Base-by-base conservation (phyloP, 257 asterid genomes). In the Anisodus tanguticus region DNA sequence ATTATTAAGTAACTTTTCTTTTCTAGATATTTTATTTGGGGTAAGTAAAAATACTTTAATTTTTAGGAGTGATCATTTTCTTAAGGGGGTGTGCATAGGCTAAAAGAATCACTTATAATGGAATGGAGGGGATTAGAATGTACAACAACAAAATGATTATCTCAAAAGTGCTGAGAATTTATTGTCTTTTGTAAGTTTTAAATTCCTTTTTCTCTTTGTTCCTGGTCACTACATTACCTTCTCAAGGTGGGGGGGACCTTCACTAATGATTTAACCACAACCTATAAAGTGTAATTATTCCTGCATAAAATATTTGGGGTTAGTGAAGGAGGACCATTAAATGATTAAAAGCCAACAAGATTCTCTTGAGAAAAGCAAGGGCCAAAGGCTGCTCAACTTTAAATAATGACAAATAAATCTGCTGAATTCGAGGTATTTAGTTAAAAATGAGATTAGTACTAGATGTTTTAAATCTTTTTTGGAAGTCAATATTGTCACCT, bases 211-310 rank as follows among this genome's bases (percentile, higher is more conserved):
- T 31, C 35, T 31, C 35, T 31, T 31, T 51, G 37, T 22, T 76
- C 19, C 4, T 26, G 8, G 64, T 76, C 64, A 13, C 3, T 51
- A 26, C 41, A 31, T 31, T 31, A 9, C 41, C 39, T 72, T 72
- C 19, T 47, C 19, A 19, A 6, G 16, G 62, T 76, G 37, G 81
- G 81, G 81, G 81, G 63, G 81, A 26, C 63, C 45, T 19, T 76
- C 0, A 12, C 13, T 76, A 39, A 76, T 76, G 63, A 76, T 51
- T 76, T 76, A 22, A 76, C 35, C 45, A 51, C 81, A 51, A 51
- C 47, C 26, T 49, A 76, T 7, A 12, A 76, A 74, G 60, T 22
- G 81, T 15, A 47, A 51, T 76, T 76, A 51, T 76, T 76, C 35
- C 26, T 22, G 5, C 13, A 76, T 51, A 51, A 51, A 76, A 76